Evolutionary conservation across 805 yeast genomes (phyloP).

Genomic region (Suhomyces canberraensis): DNA sequence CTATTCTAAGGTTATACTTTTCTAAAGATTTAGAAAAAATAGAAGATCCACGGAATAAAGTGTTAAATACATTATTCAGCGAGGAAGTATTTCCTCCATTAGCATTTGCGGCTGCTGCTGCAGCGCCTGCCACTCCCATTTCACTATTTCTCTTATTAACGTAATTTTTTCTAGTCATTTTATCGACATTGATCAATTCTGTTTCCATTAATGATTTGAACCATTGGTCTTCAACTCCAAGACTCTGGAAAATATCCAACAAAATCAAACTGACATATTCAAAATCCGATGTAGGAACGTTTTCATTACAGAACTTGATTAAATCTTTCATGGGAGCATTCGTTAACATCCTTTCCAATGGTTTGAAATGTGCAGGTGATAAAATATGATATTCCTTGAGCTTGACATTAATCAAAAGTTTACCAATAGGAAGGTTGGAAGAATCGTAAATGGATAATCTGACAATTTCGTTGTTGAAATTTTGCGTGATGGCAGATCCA

Average conservation of each 20-base stretch:
- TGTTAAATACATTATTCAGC: conserved; percentile 35
- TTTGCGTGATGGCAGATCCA: not conserved
- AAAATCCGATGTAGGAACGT: conserved; percentile 40
- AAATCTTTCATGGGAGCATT: conserved; percentile 52
- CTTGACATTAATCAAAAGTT: conserved; percentile 49
- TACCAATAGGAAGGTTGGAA: conserved; percentile 51
- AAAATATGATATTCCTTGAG: conserved; percentile 55
- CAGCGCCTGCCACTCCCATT: conserved; percentile 7
- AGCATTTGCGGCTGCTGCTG: conserved; percentile 3
- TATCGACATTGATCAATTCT: conserved; percentile 55
- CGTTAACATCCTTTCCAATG: conserved; percentile 58
- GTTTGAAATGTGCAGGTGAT: conserved; percentile 56
- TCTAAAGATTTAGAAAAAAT: conserved; percentile 81
- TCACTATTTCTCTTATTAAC: conserved; percentile 21
- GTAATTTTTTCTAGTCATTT: conserved; percentile 42
- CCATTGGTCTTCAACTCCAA: conserved; percentile 70
- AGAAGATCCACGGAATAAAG: conserved; percentile 76
- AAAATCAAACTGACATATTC: conserved; percentile 58
- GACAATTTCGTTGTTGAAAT: conserved; percentile 32
- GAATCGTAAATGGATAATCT: conserved; percentile 45
- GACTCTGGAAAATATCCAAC: conserved; percentile 70
- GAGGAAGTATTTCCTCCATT: conserved; percentile 12
- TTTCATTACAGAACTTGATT: conserved; percentile 44
- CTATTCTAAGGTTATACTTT: conserved; percentile 68
- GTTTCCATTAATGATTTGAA: conserved; percentile 62